A percentile compares a stretch with the other conserved stretches of the same genome.
phyloP scores from a whole-genome alignment of 768 basidiomycete species.

The Termitomyces sp. region DNA sequence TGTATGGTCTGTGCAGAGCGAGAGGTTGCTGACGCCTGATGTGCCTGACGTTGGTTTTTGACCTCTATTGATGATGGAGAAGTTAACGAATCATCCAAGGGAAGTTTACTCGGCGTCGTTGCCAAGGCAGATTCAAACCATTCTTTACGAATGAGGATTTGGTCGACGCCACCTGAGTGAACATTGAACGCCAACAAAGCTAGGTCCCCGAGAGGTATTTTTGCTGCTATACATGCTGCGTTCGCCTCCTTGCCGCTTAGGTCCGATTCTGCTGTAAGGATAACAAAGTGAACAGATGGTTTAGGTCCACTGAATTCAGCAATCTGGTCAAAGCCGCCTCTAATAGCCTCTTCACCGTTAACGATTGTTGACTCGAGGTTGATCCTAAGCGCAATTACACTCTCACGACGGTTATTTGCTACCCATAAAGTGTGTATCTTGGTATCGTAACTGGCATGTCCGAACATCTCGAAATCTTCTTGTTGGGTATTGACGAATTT shows the following conservation, averaged over 20 bases:
- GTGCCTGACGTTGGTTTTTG: slow-evolving; percentile 20
- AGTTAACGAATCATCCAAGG: slow-evolving; percentile 34
- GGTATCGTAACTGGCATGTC: slow-evolving; percentile 80
- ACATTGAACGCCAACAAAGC: slow-evolving; percentile 85
- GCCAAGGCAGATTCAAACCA: slow-evolving; percentile 72
- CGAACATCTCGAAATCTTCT: slow-evolving; percentile 84
- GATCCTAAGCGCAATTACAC: slow-evolving; percentile 76
- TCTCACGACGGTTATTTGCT: slow-evolving; percentile 80
- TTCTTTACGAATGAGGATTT: slow-evolving; percentile 80
- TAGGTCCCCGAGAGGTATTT: slow-evolving; percentile 67
- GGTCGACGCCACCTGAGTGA: slow-evolving; percentile 86
- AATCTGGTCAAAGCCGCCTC: slow-evolving; percentile 73
- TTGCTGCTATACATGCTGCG: slow-evolving; percentile 80
- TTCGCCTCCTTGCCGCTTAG: slow-evolving; percentile 78
- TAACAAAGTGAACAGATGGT: slow-evolving; percentile 85
- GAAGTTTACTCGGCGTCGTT: slow-evolving; percentile 56
- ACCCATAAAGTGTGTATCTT: slow-evolving; percentile 85
- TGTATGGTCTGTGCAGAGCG: slow-evolving; percentile 20
- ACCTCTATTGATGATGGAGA: slow-evolving; percentile 14
- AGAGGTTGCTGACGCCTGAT: slow-evolving; percentile 14
- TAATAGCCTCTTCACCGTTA: slow-evolving; percentile 55
- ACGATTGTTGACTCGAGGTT: slow-evolving; percentile 57
- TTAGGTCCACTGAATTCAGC: slow-evolving; percentile 81
- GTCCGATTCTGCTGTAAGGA: slow-evolving; percentile 79
- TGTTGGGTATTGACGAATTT: slow-evolving; percentile 66